Base-by-base conservation (phyloP, 148 eudicot genomes). In the Mesembryanthemum crystallinum region DNA sequence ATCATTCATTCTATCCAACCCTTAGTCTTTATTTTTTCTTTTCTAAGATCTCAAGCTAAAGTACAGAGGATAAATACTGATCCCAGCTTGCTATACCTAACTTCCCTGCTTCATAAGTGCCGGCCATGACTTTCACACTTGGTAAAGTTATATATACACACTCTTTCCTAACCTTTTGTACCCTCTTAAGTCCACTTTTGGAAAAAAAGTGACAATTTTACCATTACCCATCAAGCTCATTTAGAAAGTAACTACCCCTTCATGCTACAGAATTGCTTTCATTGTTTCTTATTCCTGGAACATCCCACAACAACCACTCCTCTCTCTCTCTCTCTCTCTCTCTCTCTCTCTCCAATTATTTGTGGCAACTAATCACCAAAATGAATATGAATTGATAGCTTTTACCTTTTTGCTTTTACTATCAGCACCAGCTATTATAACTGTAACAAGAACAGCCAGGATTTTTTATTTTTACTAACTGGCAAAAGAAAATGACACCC, bases 291-390 rank as follows among this genome's bases (percentile, higher is more conserved):
- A n/a, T 71, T 47, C 13, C 69, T 18, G 37, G 14, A 65, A 71
- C 79, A 78, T n/a, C 69, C 74, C 43, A 73, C 65, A 66, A 24
- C 61, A 60, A 28, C 8, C 72, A 43, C 65, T 20, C 78, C 20
- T 27, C 73, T 33, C 65, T 35, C 70, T 67, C 71, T 71, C 82
- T 79, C 85, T 76, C 80, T 65, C 82, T 77, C 73, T 33, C 65
- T 35, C 70, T 67, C 71, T 71, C 82, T 79, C 85, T 76, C 80
- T 65, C 82, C 85, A 83, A 76, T 83, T 49, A 83, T 83, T 79
- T 79, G 73, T 71, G 70, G 69, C 77, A 78, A 82, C 58, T 59
- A 64, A 65, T 69, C 60, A 72, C 72, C 73, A 65, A 13, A 54
- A 76, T 57, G 67, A 76, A 76, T 65, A 76, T 43, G 71, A 79